Conservation (phyloP, 345 rosid species). For the Euclidium syriacum region DNA sequence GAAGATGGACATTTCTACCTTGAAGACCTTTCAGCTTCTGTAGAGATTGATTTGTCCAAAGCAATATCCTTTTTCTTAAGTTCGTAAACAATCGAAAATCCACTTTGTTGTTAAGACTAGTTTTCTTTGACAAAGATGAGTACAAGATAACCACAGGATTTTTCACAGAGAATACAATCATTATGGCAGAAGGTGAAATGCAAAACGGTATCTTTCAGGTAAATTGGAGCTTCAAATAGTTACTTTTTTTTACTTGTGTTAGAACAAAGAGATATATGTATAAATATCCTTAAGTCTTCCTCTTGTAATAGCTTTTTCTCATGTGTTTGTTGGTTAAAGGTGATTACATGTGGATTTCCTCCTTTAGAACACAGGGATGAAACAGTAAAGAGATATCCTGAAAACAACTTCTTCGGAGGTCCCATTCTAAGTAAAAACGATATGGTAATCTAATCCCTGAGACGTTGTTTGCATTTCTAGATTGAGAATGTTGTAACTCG, state of each 20-base stretch:
- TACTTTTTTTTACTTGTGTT: background rate
- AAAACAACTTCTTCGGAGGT: slow-evolving; percentile 79
- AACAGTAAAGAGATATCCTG: slow-evolving; percentile 60
- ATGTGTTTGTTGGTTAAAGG: slow-evolving; percentile 43
- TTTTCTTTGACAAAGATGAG: slow-evolving; percentile 56
- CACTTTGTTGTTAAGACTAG: background rate
- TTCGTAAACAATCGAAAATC: too few species aligned
- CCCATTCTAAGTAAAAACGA: slow-evolving; percentile 73
- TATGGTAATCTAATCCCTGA: slow-evolving; percentile 64
- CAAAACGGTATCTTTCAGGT: slow-evolving; percentile 86
- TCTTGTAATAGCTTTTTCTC: background rate
- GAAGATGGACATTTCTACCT: slow-evolving; percentile 96
- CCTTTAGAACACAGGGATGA: slow-evolving; percentile 79
- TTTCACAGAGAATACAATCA: slow-evolving; percentile 84
- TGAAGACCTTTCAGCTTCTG: slow-evolving; percentile 91
- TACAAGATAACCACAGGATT: slow-evolving; percentile 88
- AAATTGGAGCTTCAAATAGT: slow-evolving; percentile 8
- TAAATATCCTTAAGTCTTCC: background rate
- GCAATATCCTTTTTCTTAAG: slow-evolving; percentile 86
- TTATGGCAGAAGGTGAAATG: slow-evolving; percentile 94
- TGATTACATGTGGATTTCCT: slow-evolving; percentile 89
- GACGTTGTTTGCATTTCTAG: background rate
- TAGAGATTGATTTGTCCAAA: slow-evolving; percentile 74
- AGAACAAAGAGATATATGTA: background rate
- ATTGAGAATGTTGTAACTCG: background rate